A percentile compares a stretch with the other conserved stretches of the same genome.
Evolutionary conservation across 768 basidiomycete species (phyloP).

Genomic region (Filobasidium floriforme): DNA sequence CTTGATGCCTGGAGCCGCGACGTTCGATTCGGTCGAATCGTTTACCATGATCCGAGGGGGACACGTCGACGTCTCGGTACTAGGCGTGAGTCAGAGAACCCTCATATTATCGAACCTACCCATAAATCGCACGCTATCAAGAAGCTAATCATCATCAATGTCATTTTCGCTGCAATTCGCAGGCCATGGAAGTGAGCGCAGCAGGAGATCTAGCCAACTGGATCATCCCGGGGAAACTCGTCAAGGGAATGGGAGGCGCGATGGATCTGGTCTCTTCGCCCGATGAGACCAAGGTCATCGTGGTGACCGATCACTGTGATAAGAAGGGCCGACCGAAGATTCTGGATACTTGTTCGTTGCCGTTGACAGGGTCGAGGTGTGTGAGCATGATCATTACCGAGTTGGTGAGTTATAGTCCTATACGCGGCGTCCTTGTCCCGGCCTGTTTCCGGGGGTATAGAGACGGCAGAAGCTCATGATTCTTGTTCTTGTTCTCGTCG

Average conservation of each 20-base stretch:
- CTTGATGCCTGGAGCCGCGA: conserved; percentile 75
- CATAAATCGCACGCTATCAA: neutral
- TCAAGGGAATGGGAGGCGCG: conserved; percentile 66
- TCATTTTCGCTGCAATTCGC: neutral
- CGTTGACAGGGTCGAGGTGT: conserved; percentile 75
- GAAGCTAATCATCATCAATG: neutral
- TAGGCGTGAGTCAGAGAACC: conserved; percentile 70
- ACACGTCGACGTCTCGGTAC: conserved; percentile 81
- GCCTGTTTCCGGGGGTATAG: no score
- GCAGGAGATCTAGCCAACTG: conserved; percentile 88
- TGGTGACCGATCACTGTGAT: conserved; percentile 78
- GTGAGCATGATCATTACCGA: conserved; percentile 91
- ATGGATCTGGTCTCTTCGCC: conserved; percentile 95
- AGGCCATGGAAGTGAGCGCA: conserved; percentile 75
- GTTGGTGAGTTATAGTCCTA: conserved; percentile 44
- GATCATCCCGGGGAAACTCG: conserved; percentile 82
- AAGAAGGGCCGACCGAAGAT: conserved; percentile 87
- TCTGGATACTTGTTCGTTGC: conserved; percentile 67
- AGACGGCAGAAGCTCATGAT: neutral
- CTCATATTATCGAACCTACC: no score
- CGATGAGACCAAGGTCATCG: conserved; percentile 81
- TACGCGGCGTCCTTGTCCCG: neutral
- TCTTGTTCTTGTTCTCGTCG: neutral
- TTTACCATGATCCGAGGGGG: conserved; percentile 96
- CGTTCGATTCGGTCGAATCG: conserved; percentile 86